These are phyloP conservation scores for Luvunga scandens DNA, from an alignment of 345 rosid species.

Conservation along the genomic window DNA sequence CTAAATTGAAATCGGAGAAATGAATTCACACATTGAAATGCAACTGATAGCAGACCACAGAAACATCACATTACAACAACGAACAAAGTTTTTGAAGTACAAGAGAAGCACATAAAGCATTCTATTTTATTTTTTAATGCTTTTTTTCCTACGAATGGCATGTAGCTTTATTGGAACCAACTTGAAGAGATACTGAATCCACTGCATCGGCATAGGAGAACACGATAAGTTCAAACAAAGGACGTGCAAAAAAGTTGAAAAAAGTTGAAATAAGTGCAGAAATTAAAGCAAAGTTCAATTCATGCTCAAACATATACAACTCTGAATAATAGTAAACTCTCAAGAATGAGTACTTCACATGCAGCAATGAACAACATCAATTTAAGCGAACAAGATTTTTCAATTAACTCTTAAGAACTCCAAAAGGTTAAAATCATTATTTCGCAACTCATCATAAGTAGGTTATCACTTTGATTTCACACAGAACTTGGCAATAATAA, in stretches of 20 bases:
- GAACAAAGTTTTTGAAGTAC: background rate
- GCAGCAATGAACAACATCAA: background rate
- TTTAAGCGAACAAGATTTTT: background rate
- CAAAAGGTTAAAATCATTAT: background rate
- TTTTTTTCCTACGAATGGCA: background rate
- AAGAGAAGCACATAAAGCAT: background rate
- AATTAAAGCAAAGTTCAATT: background rate
- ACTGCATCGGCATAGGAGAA: background rate
- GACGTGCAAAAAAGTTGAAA: background rate
- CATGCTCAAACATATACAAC: background rate
- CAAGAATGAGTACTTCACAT: background rate
- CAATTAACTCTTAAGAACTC: too few species aligned
- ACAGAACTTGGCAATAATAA: background rate
- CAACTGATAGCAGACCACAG: background rate
- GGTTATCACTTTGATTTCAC: background rate
- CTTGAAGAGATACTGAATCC: background rate
- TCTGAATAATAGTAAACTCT: background rate
- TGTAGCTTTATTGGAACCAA: background rate
- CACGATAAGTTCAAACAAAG: background rate
- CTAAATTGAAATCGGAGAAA: background rate
- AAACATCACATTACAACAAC: background rate
- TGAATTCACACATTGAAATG: background rate
- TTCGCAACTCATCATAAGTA: background rate
- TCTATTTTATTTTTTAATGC: background rate
- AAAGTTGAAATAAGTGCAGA: background rate